A percentile compares a stretch with the other conserved stretches of the same genome.
Conservation (phyloP, 305 asterid genomes). For the Salvia sclarea region DNA sequence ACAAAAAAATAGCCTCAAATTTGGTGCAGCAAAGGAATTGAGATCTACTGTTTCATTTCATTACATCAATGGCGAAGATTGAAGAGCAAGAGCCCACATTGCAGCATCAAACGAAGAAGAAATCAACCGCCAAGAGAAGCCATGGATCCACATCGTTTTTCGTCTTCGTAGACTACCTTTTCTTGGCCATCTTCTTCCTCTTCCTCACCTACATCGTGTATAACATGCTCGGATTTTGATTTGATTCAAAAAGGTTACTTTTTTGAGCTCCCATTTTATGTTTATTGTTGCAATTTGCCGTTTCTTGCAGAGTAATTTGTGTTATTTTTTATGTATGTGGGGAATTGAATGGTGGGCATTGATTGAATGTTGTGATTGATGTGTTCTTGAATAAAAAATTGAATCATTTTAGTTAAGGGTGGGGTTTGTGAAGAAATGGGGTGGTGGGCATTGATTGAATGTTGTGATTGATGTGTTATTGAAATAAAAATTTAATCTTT, state of each 20-base stretch:
- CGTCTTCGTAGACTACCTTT: slow-evolving; percentile 62
- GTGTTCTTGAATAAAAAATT: not conserved
- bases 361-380: not conserved
- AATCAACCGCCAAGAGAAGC: slow-evolving; percentile 36
- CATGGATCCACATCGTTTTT: slow-evolving; percentile 66
- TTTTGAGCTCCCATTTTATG: slow-evolving; percentile 4
- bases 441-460: not conserved
- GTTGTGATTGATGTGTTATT: not conserved
- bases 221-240: slow-evolving; percentile 49
- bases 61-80: slow-evolving; percentile 48
- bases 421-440: not conserved
- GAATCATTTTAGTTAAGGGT: not conserved
- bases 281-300: not conserved
- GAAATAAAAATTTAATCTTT: not conserved
- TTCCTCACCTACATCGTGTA: slow-evolving; percentile 49
- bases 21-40: slow-evolving; percentile 15
- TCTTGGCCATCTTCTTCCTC: slow-evolving; percentile 54
- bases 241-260: slow-evolving; percentile 38
- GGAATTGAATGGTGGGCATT: not conserved
- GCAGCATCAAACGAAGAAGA: slow-evolving; percentile 41
- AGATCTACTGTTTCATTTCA: slow-evolving; percentile 30
- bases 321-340: not conserved
- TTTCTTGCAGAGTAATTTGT: not conserved
- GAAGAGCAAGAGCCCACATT: slow-evolving; percentile 39
- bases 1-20: slow-evolving; percentile 6